Conservation (phyloP, 495 filamentous ascomycete species). For the Annulohypoxylon maeteangense region DNA sequence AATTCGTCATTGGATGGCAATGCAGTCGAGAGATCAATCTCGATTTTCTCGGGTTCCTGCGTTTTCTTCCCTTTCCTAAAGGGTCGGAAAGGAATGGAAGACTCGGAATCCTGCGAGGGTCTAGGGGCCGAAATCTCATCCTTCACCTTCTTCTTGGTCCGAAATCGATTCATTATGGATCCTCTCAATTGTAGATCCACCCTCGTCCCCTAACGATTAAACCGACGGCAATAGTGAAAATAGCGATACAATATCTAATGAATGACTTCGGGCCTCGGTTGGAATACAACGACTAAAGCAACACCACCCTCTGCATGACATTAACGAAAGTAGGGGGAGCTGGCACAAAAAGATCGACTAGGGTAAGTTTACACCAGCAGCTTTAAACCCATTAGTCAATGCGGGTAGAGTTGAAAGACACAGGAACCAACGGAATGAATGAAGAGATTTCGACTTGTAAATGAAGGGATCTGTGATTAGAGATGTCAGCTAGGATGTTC, state of each 20-base stretch:
- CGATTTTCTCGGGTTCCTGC: conserved; percentile 67
- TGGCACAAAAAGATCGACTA: conserved; percentile 27
- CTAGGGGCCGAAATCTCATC: conserved; percentile 62
- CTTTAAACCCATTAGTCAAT: neutral
- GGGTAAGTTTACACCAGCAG: conserved; percentile 16
- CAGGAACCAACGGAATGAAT: conserved; percentile 11
- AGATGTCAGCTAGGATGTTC: neutral
- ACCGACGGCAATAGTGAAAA: neutral
- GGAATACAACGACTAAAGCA: neutral
- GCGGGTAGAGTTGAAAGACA: neutral
- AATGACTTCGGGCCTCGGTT: conserved; percentile 2
- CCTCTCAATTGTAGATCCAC: neutral
- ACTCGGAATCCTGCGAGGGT: conserved; percentile 64
- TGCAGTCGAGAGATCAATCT: conserved; percentile 77
- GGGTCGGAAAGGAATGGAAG: conserved; percentile 62
- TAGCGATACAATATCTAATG: conserved; percentile 2
- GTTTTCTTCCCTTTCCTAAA: conserved; percentile 68
- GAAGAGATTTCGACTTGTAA: conserved; percentile 1
- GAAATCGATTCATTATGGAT: conserved; percentile 75
- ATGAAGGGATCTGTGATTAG: conserved; percentile 13
- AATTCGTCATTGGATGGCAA: conserved; percentile 90
- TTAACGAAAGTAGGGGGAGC: conserved; percentile 20
- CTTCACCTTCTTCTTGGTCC: conserved; percentile 75
- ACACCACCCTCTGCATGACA: conserved; percentile 13
- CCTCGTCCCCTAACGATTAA: neutral